Evolutionary conservation across 768 basidiomycete species (phyloP), one percentile per base, ranked within the genome.

Genomic region (Clavulina sp.): DNA sequence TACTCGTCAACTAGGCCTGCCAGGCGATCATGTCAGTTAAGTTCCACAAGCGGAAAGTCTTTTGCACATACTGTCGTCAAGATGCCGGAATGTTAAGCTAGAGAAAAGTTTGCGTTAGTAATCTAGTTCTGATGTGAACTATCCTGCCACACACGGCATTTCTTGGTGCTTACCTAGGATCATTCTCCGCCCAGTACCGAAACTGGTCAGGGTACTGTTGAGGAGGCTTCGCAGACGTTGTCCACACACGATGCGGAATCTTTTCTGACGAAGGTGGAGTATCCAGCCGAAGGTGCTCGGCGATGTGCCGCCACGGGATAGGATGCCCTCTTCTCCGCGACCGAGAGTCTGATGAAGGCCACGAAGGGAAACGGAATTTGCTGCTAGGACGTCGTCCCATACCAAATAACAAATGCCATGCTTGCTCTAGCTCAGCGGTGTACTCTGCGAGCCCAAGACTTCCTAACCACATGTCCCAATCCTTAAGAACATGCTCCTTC

Each of bases 201-300:
- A 46, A 46, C 26, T 46, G 43, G 13, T 16, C 13, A 13, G 43
- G 43, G 26, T 46, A 46, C 16, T 46, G 9, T 26, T 16, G 9
- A 9, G 43, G 43, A 46, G 43, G 43, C 16, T 13, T 9, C 13
- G 13, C 24, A 24, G 43, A 13, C 9, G 43, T 46, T 9, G 43
- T 46, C 13, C 26, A 46, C 26, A 46, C 43, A 24, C 43, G 43
- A 28, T 46, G 43, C 26, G 43, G 43, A 9, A 46, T 46, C 43
- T 24, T 46, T 46, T 9, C 26, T n/a, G n/a, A n/a, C n/a, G n/a
- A 16, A 26, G n/a, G n/a, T n/a, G n/a, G n/a, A n/a, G n/a, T 24
- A 16, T 46, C 43, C 16, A 46, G 9, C 16, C 26, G 9, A 9
- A 46, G 43, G 9, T 24, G 26, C 9, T 13, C 9, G 13, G 26